Evolutionary conservation across 345 rosid species (phyloP), one percentile per base, ranked within the genome.

Genomic region (Gossypium bickii): DNA sequence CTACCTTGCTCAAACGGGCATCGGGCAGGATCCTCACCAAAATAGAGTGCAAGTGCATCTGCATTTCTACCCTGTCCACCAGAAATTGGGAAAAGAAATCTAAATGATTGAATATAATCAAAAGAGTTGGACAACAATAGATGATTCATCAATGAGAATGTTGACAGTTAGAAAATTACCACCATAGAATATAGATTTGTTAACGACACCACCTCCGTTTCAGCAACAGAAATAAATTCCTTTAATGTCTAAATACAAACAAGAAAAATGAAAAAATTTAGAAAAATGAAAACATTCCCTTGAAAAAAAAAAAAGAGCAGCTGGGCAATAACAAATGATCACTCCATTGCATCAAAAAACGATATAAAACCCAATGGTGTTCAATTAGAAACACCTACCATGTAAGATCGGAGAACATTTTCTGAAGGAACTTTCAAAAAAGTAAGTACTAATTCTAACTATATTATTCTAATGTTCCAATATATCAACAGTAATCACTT

Each of bases 1-100:
- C 70, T 85, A 90, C 99, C 99, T 93, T 96, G 99, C 83, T 96
- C 99, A 86, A 93, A 93, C 1, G 95, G 99, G 80, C 90, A 93
- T 38, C 92, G 89, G 34, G 89, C 92, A 13, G 99, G 99, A 87
- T 96, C 99, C 89, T 96, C 99, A 10, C 93, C 92, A 78, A 96
- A 96, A 72, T 96, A 96, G 72, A 86, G 82, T 9, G 92, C 98
- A 82, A 96, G 98, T 72, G 94, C 97, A 89, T 96, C 97, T 57
- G 99, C 99, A 85, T 93, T 93, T 78, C 92, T 89, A 77, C 98
- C 99, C 99, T 96, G 92, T 76, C 73, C 83, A 83, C 71, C 72
- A 59, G 56, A 77, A 27, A 56, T 6, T 59, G 10, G 13, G 25
- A 22, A 44, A 12, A 48, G 9, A 11, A 17, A 9, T 20, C 24